Conservation (phyloP, 495 filamentous ascomycete genomes). For the Annulohypoxylon maeteangense region DNA sequence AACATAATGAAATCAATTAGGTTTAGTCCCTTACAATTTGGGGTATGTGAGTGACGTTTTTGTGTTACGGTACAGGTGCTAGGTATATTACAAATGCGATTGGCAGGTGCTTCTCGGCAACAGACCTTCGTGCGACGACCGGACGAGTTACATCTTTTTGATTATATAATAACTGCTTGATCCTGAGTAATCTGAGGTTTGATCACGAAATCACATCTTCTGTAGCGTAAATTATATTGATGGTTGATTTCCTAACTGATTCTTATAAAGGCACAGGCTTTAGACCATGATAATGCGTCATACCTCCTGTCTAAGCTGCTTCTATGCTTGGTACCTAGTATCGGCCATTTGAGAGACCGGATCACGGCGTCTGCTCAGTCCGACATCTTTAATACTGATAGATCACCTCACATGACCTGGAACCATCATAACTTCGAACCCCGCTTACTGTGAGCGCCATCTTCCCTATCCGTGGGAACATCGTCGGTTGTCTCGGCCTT, state of each 20-base stretch:
- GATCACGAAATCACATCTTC: background rate
- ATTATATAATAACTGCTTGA: background rate
- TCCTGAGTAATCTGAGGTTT: conserved; percentile 8
- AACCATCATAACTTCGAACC: conserved; percentile 42
- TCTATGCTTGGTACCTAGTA: background rate
- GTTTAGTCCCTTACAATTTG: conserved; percentile 24
- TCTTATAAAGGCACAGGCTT: background rate
- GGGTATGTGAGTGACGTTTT: conserved; percentile 13
- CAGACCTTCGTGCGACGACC: background rate
- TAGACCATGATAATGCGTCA: background rate
- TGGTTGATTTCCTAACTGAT: background rate
- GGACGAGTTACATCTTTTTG: background rate
- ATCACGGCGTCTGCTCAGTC: conserved; percentile 1
- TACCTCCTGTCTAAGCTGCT: too few species aligned
- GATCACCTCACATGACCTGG: background rate
- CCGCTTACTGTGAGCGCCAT: conserved; percentile 26
- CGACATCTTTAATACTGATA: background rate
- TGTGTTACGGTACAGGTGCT: background rate
- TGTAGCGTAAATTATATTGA: background rate
- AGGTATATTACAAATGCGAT: conserved; percentile 1
- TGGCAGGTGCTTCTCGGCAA: background rate
- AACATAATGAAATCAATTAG: background rate
- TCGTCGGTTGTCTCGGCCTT: conserved; percentile 53
- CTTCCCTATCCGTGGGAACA: conserved; percentile 27
- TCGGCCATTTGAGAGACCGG: background rate